phyloP scores from a whole-genome alignment of 257 asterid genomes.

The Forsythia viridissima region DNA sequence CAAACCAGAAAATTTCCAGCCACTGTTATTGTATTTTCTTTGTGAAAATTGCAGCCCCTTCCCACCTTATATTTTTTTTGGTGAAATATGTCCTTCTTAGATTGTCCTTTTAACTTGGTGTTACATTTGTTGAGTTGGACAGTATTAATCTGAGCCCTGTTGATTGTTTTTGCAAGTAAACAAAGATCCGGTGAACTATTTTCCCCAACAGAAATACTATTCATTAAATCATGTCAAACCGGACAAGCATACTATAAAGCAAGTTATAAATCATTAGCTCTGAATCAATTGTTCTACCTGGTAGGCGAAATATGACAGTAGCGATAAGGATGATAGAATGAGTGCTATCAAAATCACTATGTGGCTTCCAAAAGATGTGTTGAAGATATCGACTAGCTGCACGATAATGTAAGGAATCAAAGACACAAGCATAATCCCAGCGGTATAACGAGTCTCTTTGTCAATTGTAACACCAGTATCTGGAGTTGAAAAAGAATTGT shows the following conservation, averaged over 20 bases:
- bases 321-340: constrained; percentile 30
- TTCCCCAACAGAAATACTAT: too few relatives aligned
- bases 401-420: constrained; percentile 49
- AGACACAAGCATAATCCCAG: constrained; percentile 52
- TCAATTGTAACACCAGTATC: constrained; percentile 46
- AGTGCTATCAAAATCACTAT: constrained; percentile 40
- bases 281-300: constrained; percentile 35
- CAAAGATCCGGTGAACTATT: too few relatives aligned
- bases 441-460: constrained; percentile 38
- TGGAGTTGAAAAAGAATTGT: constrained; percentile 8
- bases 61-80: too few relatives aligned
- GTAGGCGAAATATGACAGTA: constrained; percentile 37
- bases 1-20: too few relatives aligned
- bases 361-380: constrained; percentile 26
- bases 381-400: constrained; percentile 35
- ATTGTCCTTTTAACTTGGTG: too few relatives aligned
- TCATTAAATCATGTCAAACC: not conserved
- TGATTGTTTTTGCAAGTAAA: too few relatives aligned
- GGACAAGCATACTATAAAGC: not conserved
- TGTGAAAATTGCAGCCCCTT: too few relatives aligned
- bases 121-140: too few relatives aligned
- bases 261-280: not conserved
- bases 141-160: too few relatives aligned
- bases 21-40: too few relatives aligned
- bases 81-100: too few relatives aligned